Evolutionary conservation across 306 rosid species (phyloP).

Genomic region (Begonia masoniana): DNA sequence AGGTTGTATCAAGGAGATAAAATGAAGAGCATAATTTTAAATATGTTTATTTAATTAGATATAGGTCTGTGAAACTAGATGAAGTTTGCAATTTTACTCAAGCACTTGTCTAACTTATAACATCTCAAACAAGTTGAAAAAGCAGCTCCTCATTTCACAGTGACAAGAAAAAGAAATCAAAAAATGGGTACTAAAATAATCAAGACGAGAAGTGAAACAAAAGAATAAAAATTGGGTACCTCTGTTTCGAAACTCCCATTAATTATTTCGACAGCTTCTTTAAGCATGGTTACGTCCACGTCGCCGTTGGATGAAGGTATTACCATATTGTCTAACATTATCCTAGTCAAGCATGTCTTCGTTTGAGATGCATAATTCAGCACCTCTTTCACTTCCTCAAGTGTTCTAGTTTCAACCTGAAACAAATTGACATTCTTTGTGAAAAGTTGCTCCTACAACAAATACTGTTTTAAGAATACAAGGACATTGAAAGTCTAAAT

Average conservation of each 20-base stretch:
- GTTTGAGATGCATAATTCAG: conserved; percentile 54
- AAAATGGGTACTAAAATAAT: background rate
- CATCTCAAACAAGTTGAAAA: no score
- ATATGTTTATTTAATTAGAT: no score
- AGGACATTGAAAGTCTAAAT: background rate
- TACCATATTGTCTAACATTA: conserved; percentile 98
- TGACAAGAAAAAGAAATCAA: background rate
- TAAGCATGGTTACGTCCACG: conserved; percentile 70
- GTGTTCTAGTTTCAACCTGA: conserved; percentile 91
- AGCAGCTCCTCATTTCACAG: no score
- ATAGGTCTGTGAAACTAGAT: no score
- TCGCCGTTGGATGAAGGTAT: conserved; percentile 62
- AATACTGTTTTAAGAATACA: background rate
- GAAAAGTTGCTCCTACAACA: background rate
- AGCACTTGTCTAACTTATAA: background rate
- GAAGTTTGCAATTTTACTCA: background rate
- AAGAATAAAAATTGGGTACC: conserved; percentile 22
- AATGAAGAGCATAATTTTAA: no score
- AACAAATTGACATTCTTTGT: conserved; percentile 1
- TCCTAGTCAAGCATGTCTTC: conserved; percentile 63
- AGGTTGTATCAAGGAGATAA: no score
- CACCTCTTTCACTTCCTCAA: conserved; percentile 66
- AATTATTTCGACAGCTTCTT: conserved; percentile 64
- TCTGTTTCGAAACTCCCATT: conserved; percentile 75
- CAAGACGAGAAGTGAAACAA: background rate